Percentiles rank a stretch among this genome's conserved stretches.
Conservation (phyloP, 1,139 yeast genomes). For the Zhuliangozyma parablackwelliae region DNA sequence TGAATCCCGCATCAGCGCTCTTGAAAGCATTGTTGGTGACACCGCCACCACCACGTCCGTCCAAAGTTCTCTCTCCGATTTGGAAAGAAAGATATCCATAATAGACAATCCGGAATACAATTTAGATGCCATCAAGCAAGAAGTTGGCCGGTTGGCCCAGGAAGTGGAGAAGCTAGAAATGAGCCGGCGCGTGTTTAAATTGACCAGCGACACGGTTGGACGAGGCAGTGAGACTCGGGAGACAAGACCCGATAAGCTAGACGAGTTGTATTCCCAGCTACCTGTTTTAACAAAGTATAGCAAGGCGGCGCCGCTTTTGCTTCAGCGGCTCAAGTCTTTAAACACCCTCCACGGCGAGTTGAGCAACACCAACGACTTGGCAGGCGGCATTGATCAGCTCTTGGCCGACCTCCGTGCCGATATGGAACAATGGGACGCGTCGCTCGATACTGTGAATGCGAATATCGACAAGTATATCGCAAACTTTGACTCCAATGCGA, state of each 20-base stretch:
- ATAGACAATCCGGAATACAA: constrained; percentile 34
- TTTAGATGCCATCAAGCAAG: constrained; percentile 14
- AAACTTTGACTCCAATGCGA: constrained; percentile 13
- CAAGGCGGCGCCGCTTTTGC: constrained; percentile 34
- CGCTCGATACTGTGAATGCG: constrained; percentile 31
- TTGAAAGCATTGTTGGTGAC: constrained; percentile 23
- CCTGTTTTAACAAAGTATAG: constrained; percentile 32
- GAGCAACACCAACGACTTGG: constrained; percentile 23
- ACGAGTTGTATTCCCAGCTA: constrained; percentile 33
- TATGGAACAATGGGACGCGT: constrained; percentile 35
- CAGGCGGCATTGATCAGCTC: constrained; percentile 28
- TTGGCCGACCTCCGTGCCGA: constrained; percentile 34
- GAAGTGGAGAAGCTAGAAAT: constrained; percentile 16
- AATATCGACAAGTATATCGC: constrained; percentile 24
- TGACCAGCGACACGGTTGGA: constrained; percentile 4
- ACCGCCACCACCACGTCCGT: constrained; percentile 16
- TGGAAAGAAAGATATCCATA: constrained; percentile 32
- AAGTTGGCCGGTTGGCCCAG: constrained; percentile 13
- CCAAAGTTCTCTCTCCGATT: constrained; percentile 21
- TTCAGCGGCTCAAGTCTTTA: constrained; percentile 42
- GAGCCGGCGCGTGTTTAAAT: constrained; percentile 12
- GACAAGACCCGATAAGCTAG: constrained; percentile 21
- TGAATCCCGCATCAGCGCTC: constrained; percentile 19
- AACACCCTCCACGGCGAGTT: constrained; percentile 41
- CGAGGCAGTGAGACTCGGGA: not conserved